Evolutionary conservation across 192 early-diverging fungal species (phyloP).

Genomic region (Rhizophlyctis rosea): DNA sequence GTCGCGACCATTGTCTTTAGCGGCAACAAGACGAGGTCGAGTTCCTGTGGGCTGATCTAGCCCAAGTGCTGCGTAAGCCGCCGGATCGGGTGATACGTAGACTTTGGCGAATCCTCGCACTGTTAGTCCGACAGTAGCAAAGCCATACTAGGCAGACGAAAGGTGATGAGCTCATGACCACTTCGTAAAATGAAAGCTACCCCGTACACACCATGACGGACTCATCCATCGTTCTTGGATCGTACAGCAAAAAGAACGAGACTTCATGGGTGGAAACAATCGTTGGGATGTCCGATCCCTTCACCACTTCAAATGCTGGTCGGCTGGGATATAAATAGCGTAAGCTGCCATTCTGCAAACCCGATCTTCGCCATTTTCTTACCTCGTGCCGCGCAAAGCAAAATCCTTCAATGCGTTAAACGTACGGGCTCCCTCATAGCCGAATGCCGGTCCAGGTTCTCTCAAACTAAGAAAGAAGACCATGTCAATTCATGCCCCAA

Average conservation of each 20-base stretch:
- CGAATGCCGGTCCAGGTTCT: conserved; percentile 31
- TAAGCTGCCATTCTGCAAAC: too few relatives aligned
- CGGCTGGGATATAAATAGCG: conserved; percentile 40
- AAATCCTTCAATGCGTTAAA: conserved; percentile 51
- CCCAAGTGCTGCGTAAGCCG: conserved; percentile 3
- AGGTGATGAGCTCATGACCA: background rate
- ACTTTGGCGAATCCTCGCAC: conserved; percentile 16
- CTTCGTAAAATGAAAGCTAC: too few relatives aligned
- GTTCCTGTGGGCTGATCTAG: background rate
- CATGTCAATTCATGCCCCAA: too few relatives aligned
- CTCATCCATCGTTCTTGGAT: conserved; percentile 21
- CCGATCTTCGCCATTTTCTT: too few relatives aligned
- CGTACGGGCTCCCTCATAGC: conserved; percentile 47
- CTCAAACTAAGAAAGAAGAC: too few relatives aligned
- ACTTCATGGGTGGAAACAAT: conserved; percentile 19
- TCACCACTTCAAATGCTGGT: conserved; percentile 31
- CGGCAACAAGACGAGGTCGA: conserved; percentile 49
- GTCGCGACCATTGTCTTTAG: conserved; percentile 57
- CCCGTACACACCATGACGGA: conserved; percentile 13
- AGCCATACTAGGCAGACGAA: conserved; percentile 9
- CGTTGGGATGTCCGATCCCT: conserved; percentile 22
- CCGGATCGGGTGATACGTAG: conserved; percentile 24
- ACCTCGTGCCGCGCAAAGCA: conserved; percentile 39
- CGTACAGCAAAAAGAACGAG: conserved; percentile 35
- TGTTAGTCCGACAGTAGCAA: conserved; percentile 8